Evolutionary conservation across 2,329 filamentous ascomycete species (phyloP).

Genomic region (Arthrocladium fulminans): DNA sequence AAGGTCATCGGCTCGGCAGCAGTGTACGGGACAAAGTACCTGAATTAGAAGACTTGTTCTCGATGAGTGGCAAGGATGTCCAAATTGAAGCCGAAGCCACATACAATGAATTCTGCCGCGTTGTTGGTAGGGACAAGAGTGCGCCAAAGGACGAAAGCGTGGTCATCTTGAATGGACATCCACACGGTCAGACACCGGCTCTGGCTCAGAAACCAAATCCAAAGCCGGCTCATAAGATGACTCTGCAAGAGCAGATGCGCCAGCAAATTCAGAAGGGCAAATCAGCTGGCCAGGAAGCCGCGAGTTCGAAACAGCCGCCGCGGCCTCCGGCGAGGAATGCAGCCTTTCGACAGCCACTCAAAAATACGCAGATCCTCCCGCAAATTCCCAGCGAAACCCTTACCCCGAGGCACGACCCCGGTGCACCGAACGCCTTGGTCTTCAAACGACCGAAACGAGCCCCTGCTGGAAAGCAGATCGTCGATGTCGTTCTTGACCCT

Average conservation of each 20-base stretch:
- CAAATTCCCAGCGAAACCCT: constrained; percentile 40
- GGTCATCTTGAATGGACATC: not conserved
- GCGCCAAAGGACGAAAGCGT: constrained; percentile 5
- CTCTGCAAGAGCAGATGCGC: constrained; percentile 23
- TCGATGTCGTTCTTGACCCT: constrained; percentile 66
- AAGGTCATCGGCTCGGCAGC: constrained; percentile 55
- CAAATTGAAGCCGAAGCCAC: constrained; percentile 56
- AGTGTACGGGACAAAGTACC: constrained; percentile 48
- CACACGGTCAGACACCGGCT: constrained; percentile 22
- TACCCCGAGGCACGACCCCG: constrained; percentile 57
- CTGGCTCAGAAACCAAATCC: constrained; percentile 9
- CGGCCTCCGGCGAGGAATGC: constrained; percentile 11
- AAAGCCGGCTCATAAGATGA: constrained; percentile 9
- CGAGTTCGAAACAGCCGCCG: constrained; percentile 30
- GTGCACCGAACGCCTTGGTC: constrained; percentile 50
- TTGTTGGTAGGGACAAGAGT: constrained; percentile 32
- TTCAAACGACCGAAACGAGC: constrained; percentile 54
- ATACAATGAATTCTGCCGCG: constrained; percentile 49
- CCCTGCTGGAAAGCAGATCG: constrained; percentile 55
- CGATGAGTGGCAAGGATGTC: constrained; percentile 58
- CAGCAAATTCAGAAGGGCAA: constrained; percentile 20
- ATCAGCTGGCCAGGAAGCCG: constrained; percentile 31
- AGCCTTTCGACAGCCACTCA: constrained; percentile 54
- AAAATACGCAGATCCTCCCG: constrained; percentile 44
- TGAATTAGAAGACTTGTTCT: constrained; percentile 52